phyloP scores from a whole-genome alignment of 768 basidiomycete genomes.

The Lactarius trivialis region DNA sequence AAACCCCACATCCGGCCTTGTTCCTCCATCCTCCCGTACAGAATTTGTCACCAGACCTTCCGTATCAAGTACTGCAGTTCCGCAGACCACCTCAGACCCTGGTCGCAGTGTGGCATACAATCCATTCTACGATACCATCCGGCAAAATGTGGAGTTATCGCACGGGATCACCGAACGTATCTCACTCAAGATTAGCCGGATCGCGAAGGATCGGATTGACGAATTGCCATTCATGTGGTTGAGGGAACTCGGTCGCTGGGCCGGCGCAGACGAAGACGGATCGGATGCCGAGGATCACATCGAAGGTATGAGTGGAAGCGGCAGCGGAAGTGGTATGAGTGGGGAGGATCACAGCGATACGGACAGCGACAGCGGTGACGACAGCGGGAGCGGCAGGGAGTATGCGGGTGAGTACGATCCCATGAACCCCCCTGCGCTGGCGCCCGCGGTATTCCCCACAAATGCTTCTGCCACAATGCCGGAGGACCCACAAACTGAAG shows the following conservation, averaged over 20 bases:
- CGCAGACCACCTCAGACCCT: conserved; percentile 18
- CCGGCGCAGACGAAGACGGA: conserved; percentile 28
- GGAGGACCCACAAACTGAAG: conserved; percentile 41
- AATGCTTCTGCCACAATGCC: conserved; percentile 3
- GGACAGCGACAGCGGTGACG: conserved; percentile 19
- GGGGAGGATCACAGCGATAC: conserved; percentile 17
- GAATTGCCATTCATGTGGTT: conserved; percentile 82
- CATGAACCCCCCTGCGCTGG: neutral
- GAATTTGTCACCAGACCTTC: conserved; percentile 6
- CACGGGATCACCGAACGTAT: conserved; percentile 68
- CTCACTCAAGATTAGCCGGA: conserved; percentile 50
- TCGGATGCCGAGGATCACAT: conserved; percentile 16
- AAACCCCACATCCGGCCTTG: neutral
- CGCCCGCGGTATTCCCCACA: conserved; percentile 1
- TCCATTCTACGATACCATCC: conserved; percentile 93
- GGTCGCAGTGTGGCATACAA: conserved; percentile 46
- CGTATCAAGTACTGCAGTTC: conserved; percentile 1
- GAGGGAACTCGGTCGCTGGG: conserved; percentile 57
- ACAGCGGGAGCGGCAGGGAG: conserved; percentile 11
- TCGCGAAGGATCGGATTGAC: conserved; percentile 37
- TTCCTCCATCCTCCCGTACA: neutral
- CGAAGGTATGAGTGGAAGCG: conserved; percentile 12
- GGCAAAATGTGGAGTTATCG: conserved; percentile 79
- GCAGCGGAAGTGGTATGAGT: conserved; percentile 18
- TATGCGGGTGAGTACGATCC: neutral